Evolutionary conservation across 139 green algal genomes (phyloP), one percentile per base, ranked within the genome.

Genomic region (Chlamydomonas urium): DNA sequence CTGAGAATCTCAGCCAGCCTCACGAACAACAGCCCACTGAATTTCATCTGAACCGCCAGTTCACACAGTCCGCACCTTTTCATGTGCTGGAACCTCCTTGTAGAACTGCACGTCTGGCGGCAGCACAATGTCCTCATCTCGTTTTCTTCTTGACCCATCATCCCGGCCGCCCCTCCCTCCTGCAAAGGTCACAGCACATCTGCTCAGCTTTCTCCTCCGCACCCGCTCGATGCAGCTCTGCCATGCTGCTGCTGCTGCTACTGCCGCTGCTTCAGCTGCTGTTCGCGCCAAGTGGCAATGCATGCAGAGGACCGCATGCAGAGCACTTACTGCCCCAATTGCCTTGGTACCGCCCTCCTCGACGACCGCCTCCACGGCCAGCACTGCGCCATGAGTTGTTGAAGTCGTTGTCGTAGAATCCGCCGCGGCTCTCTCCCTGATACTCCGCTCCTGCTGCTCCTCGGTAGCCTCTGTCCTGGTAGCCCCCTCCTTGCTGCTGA

Each of bases 301-400:
- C 33, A 37, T 47, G 28, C 8, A 10, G 19, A 32, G 34, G 32
- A 68, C 33, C 6, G 32, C 32, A 42, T 33, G 35, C 35, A 33
- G 32, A 50, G 10, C 4, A 69, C 71, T 71, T 28, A 77, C 60
- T 19, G 21, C 71, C 60, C 60, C 60, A 77, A 29, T 71, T 65
- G 6, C 38, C 38, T 4, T 61, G 57, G 38, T 71, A 71, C 19
- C 71, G 42, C 23, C 71, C 71, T 45, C 71, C 5, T 37, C 71
- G 28, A 2, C 71, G 6, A 26, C 61, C 38, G 2, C 71, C 60
- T 23, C 71, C 61, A 38, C 53, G 29, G n/a, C 36, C 28, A 23
- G 53, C 56, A 61, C 69, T 53, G 2, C 37, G 50, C 31, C 32
- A 65, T 4, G 4, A 32, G 26, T 59, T 38, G 31, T 67, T 42